A percentile compares a stretch with the other conserved stretches of the same genome.
These are phyloP conservation scores for Microcos paniculata DNA, from an alignment of 345 rosid species.

Conservation along the genomic window DNA sequence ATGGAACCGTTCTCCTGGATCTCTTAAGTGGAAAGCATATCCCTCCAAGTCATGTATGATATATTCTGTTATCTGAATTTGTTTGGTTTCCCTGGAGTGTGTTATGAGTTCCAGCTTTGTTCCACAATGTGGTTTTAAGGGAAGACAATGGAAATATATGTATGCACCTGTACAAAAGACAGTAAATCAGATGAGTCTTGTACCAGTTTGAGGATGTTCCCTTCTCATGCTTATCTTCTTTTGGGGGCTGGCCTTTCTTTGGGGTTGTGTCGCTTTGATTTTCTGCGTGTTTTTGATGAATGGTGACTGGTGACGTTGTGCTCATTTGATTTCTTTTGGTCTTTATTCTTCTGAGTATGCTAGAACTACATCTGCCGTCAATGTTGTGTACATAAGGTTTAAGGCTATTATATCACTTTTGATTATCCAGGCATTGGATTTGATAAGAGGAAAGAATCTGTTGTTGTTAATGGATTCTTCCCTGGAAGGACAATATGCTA, in stretches of 20 bases:
- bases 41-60: conserved; percentile 40
- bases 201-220: background rate
- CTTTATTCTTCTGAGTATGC: background rate
- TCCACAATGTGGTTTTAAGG: background rate
- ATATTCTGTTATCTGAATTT: background rate
- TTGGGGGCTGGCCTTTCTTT: background rate
- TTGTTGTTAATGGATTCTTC: conserved; percentile 66
- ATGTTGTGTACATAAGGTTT: background rate
- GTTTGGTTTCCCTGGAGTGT: too few relatives aligned
- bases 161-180: background rate
- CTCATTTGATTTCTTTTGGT: background rate
- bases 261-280: background rate
- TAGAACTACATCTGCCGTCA: background rate
- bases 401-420: conserved; percentile 8
- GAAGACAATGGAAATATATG: background rate
- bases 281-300: background rate
- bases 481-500: conserved; percentile 67
- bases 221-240: background rate
- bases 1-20: conserved; percentile 69
- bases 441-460: conserved; percentile 63
- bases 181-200: background rate
- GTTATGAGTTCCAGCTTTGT: background rate
- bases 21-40: conserved; percentile 88
- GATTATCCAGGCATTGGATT: conserved; percentile 57
- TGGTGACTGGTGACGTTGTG: background rate